These are phyloP conservation scores for Apiospora aurea DNA, from an alignment of 2,329 filamentous ascomycete genomes.

Conservation along the genomic window DNA sequence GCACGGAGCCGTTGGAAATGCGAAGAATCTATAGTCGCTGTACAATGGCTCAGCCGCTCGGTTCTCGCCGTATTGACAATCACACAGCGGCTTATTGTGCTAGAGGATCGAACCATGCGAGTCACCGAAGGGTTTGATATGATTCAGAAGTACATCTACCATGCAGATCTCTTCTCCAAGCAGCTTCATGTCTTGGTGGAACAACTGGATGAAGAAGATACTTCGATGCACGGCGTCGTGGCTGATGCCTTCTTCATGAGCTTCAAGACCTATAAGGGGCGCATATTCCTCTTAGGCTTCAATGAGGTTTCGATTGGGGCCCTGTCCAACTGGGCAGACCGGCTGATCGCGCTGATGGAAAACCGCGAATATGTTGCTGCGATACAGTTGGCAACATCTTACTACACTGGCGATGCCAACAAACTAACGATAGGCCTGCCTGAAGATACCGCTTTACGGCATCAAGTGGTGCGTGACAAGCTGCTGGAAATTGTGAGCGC, in stretches of 20 bases:
- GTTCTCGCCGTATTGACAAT: constrained; percentile 92
- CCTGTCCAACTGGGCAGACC: constrained; percentile 96
- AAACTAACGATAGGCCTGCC: constrained; percentile 94
- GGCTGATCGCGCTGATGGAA: constrained; percentile 92
- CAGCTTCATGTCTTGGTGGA: constrained; percentile 88
- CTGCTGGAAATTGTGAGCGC: constrained; percentile 92
- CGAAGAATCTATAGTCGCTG: constrained; percentile 92
- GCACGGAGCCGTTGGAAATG: constrained; percentile 89
- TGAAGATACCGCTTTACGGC: constrained; percentile 77
- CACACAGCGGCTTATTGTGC: constrained; percentile 88
- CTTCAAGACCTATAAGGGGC: constrained; percentile 92
- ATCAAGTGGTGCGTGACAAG: constrained; percentile 85
- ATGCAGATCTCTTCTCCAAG: constrained; percentile 86
- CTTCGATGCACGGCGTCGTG: constrained; percentile 92
- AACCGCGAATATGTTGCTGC: constrained; percentile 94
- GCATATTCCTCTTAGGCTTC: constrained; percentile 91
- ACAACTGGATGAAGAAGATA: constrained; percentile 84
- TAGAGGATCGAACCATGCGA: constrained; percentile 88
- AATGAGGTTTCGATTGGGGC: constrained; percentile 91
- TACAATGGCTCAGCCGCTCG: constrained; percentile 95
- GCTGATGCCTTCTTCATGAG: constrained; percentile 99
- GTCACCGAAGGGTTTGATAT: constrained; percentile 96
- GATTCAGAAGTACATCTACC: constrained; percentile 90
- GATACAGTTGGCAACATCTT: constrained; percentile 88
- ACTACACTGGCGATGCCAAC: constrained; percentile 90